Percentiles rank a stretch among this genome's conserved stretches.
Evolutionary conservation across 2,329 filamentous ascomycete species (phyloP).

Genomic region (Fusarium denticulatum): DNA sequence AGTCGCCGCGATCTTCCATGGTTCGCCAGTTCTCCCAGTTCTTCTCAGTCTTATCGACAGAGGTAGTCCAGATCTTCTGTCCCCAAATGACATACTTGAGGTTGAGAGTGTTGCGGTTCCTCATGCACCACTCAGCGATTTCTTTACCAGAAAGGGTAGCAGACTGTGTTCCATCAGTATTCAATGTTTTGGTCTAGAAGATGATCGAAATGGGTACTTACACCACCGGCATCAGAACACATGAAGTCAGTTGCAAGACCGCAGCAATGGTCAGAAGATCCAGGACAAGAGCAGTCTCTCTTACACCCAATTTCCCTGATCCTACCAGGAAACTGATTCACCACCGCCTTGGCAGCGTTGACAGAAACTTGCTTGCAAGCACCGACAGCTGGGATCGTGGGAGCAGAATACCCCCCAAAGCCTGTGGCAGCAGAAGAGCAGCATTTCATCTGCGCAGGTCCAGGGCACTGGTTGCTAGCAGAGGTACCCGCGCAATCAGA

Average conservation of each 20-base stretch:
- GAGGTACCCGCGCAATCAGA: constrained; percentile 50
- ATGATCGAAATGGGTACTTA: constrained; percentile 40
- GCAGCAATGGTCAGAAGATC: constrained; percentile 51
- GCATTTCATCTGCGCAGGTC: constrained; percentile 52
- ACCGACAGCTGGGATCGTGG: constrained; percentile 48
- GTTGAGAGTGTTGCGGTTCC: constrained; percentile 51
- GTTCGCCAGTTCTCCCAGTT: constrained; percentile 54
- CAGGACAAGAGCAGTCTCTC: constrained; percentile 47
- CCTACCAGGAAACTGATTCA: constrained; percentile 49
- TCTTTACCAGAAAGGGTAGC: constrained; percentile 52
- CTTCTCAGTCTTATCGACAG: constrained; percentile 47
- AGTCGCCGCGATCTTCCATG: constrained; percentile 54
- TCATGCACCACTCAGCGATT: constrained; percentile 61
- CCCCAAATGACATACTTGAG: constrained; percentile 63
- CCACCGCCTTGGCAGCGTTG: constrained; percentile 48
- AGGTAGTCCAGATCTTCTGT: constrained; percentile 58
- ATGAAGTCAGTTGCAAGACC: constrained; percentile 52
- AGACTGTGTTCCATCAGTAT: constrained; percentile 35
- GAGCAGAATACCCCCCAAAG: constrained; percentile 49
- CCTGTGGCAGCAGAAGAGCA: constrained; percentile 47
- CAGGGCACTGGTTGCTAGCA: constrained; percentile 49
- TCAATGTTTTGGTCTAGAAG: neutral
- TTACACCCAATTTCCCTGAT: constrained; percentile 50
- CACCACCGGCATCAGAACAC: constrained; percentile 51
- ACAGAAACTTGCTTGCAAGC: constrained; percentile 51